A percentile compares a stretch with the other conserved stretches of the same genome.
These are phyloP conservation scores for Alternaria tenuissima DNA, from an alignment of 2,329 filamentous ascomycete species.

Conservation along the genomic window DNA sequence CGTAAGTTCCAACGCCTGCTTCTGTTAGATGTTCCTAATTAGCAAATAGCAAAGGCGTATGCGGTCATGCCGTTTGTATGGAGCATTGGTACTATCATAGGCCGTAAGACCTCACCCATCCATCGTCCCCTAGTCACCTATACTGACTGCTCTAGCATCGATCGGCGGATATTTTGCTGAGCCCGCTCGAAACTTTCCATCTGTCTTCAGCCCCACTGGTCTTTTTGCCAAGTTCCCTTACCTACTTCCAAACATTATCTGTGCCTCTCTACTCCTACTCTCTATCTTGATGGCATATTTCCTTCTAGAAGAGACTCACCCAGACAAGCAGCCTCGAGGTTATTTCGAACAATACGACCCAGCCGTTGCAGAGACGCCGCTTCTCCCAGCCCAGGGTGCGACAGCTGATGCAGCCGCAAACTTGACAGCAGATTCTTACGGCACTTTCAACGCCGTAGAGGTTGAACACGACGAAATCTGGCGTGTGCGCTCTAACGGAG, in stretches of 20 bases:
- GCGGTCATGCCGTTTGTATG: constrained; percentile 89
- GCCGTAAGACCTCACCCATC: constrained; percentile 53
- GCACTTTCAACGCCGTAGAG: constrained; percentile 70
- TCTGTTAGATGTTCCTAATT: constrained; percentile 62
- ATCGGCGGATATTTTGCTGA: constrained; percentile 88
- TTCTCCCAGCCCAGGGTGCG: constrained; percentile 77
- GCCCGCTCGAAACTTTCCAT: constrained; percentile 77
- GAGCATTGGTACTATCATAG: constrained; percentile 88
- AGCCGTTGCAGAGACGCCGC: constrained; percentile 70
- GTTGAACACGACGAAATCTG: constrained; percentile 63
- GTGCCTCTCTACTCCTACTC: constrained; percentile 75
- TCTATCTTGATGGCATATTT: constrained; percentile 84
- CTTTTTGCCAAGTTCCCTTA: constrained; percentile 85
- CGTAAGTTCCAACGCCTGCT: constrained; percentile 62
- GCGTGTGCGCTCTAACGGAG: constrained; percentile 60
- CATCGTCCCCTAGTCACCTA: neutral
- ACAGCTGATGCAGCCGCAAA: constrained; percentile 77
- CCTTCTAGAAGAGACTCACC: constrained; percentile 87
- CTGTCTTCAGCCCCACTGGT: constrained; percentile 70
- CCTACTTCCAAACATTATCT: constrained; percentile 87
- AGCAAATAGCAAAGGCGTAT: constrained; percentile 79
- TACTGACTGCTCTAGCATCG: constrained; percentile 60
- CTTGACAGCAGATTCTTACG: constrained; percentile 79
- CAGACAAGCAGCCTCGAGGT: constrained; percentile 72
- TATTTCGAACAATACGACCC: constrained; percentile 50